phyloP scores from a whole-genome alignment of 2,329 filamentous ascomycete genomes.

The Dryadomyces sulphureus region DNA sequence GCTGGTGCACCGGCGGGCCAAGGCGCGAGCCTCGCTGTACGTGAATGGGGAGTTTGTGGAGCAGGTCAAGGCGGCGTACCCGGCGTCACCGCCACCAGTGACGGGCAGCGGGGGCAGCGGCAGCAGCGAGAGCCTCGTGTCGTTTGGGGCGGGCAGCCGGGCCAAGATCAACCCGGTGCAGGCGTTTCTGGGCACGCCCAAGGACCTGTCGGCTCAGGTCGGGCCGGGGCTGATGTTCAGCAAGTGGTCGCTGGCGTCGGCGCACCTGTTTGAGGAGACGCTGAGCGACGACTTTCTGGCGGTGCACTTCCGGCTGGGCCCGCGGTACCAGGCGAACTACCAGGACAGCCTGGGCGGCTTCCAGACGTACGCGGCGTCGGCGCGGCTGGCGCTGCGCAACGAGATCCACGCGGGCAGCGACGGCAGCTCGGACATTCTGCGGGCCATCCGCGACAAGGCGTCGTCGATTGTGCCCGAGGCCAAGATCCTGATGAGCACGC shows the following conservation, averaged over 20 bases:
- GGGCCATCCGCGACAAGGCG: constrained; percentile 74
- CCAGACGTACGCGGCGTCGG: constrained; percentile 89
- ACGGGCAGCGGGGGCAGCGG: constrained; percentile 27
- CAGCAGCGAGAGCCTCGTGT: constrained; percentile 54
- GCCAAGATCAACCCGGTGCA: constrained; percentile 58
- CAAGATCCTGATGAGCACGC: constrained; percentile 69
- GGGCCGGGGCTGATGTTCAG: constrained; percentile 61
- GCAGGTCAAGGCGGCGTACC: constrained; percentile 80
- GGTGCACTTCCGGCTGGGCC: constrained; percentile 79
- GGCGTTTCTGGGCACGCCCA: constrained; percentile 84
- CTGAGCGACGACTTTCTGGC: constrained; percentile 85
- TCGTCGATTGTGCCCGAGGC: constrained; percentile 68
- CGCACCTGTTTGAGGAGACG: constrained; percentile 74
- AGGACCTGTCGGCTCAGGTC: constrained; percentile 64
- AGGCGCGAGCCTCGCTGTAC: constrained; percentile 73
- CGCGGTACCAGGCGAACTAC: constrained; percentile 87
- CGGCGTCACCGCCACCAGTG: constrained; percentile 51
- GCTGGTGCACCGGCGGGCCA: constrained; percentile 68
- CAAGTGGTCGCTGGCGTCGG: constrained; percentile 79
- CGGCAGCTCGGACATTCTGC: constrained; percentile 80
- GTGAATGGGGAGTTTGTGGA: constrained; percentile 90
- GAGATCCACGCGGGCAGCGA: constrained; percentile 85
- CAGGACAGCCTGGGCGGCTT: constrained; percentile 93
- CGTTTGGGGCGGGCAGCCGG: constrained; percentile 37
- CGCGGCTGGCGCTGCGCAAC: constrained; percentile 77